Evolutionary conservation across 176 grass and related monocot genomes (phyloP), one percentile per base, ranked within the genome.

Genomic region (Pontederia crassipes): DNA sequence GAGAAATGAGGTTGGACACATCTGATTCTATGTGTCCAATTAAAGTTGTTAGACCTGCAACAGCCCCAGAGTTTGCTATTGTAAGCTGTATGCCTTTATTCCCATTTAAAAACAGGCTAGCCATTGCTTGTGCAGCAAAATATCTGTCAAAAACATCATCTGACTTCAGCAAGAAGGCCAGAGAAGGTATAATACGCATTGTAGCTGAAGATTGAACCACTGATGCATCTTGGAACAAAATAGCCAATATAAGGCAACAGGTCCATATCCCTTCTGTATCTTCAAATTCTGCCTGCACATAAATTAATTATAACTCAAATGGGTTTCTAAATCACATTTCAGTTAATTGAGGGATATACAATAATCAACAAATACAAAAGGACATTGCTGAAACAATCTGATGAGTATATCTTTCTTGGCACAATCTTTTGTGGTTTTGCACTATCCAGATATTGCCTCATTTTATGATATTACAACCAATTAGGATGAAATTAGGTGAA

Each of bases 71-170:
- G 80, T 90, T 96, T 73, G 87, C 74, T 78, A 96, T 71, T 65
- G 81, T 77, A 66, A 96, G 87, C 57, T 80, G 87, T 64, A 84
- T 78, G 61, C 63, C 73, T 82, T 76, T 90, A 75, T 69, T 89
- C 71, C 81, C 92, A 80, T 64, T 80, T 54, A 69, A 81, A 68
- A 85, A 78, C 75, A 96, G 81, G 70, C 92, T 96, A 79, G 87
- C 81, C 75, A 96, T 73, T 65, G 83, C 79, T 74, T 96, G 83
- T 59, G 92, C 92, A 82, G 87, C 83, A 77, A 96, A 96, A 59
- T 87, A 96, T 67, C 67, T 89, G 45, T 91, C 73, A 48, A 74
- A 69, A 28, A 76, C 66, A 48, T 88, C 74, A 65, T 90, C 87
- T 75, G 87, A 88, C 78, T 80, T 96, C 77, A 90, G 73, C 77